Percentiles rank a stretch among this genome's conserved stretches.
Evolutionary conservation across 1,139 yeast species (phyloP).

Genomic region (Kurtzmaniella quercitrusa): DNA sequence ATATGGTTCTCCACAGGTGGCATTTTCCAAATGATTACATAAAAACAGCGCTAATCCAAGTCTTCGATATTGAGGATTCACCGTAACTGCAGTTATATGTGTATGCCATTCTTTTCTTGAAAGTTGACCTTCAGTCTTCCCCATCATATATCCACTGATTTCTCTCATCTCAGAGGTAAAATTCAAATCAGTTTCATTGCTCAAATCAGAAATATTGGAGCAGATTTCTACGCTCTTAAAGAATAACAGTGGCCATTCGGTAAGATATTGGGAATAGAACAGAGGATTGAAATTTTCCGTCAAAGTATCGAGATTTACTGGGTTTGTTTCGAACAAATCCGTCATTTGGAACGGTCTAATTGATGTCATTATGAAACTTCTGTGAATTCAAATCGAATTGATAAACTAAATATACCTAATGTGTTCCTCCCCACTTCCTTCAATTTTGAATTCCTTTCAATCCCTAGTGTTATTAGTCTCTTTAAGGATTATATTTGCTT

Average conservation of each 20-base stretch:
- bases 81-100: slow-evolving; percentile 94
- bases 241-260: slow-evolving; percentile 84
- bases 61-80: slow-evolving; percentile 76
- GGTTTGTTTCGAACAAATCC: slow-evolving; percentile 68
- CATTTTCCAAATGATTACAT: slow-evolving; percentile 67
- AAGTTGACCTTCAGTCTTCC: slow-evolving; percentile 83
- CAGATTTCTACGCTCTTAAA: slow-evolving; percentile 60
- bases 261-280: slow-evolving; percentile 79
- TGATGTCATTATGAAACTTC: slow-evolving; percentile 59
- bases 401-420: too few relatives aligned
- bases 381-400: too few relatives aligned
- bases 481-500: too few relatives aligned
- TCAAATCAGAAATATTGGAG: slow-evolving; percentile 11
- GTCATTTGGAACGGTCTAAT: slow-evolving; percentile 81
- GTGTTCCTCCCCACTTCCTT: too few relatives aligned
- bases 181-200: neutral
- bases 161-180: slow-evolving; percentile 13
- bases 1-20: slow-evolving; percentile 64
- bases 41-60: slow-evolving; percentile 79
- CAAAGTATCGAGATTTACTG: slow-evolving; percentile 78
- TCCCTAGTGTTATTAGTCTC: too few relatives aligned
- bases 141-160: slow-evolving; percentile 83
- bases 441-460: too few relatives aligned
- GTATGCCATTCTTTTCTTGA: slow-evolving; percentile 84
- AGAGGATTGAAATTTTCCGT: slow-evolving; percentile 87